phyloP scores from a whole-genome alignment of 306 rosid species.

The Alnus glutinosa region DNA sequence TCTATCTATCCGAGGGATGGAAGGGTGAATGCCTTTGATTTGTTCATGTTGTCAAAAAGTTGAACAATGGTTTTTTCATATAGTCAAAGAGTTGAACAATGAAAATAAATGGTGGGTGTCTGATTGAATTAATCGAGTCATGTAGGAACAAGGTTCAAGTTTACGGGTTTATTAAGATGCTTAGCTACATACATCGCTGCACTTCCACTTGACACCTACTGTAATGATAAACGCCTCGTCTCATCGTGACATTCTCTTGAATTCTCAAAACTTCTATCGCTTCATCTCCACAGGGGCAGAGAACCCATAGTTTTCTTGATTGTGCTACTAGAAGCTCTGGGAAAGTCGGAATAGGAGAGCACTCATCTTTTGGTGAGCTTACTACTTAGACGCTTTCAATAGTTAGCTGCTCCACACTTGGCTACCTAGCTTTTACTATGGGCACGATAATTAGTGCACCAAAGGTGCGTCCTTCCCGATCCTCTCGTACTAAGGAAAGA shows the following conservation, averaged over 20 bases:
- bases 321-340: no score
- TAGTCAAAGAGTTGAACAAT: no score
- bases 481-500: no score
- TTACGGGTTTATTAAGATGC: background rate
- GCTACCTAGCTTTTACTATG: background rate
- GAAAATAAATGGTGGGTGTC: no score
- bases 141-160: background rate
- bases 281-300: no score
- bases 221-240: background rate
- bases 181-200: background rate
- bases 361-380: background rate
- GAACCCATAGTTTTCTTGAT: no score
- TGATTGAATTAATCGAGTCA: no score
- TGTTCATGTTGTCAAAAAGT: no score
- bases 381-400: background rate
- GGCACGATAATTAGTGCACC: background rate
- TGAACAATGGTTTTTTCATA: no score
- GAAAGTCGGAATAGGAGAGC: no score
- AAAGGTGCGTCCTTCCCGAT: background rate
- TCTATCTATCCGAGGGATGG: no score
- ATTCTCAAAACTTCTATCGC: background rate
- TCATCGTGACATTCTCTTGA: conserved; percentile 4
- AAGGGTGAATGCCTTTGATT: no score
- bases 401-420: background rate
- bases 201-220: background rate